Conservation (phyloP, 306 rosid species). For the Mucuna pruriens region DNA sequence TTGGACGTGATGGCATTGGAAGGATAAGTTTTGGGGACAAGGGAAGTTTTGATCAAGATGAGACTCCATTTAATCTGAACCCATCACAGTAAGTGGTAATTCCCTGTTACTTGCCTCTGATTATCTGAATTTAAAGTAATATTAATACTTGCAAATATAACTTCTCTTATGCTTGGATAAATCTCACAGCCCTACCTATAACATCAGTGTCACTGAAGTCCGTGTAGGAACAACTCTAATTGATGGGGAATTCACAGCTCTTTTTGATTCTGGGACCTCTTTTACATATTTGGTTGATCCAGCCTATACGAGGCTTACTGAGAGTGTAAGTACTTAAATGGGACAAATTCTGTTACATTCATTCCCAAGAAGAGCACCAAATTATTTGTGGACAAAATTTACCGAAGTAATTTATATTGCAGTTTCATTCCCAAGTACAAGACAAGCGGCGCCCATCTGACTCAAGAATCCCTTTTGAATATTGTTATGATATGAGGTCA, state of each 20-base stretch:
- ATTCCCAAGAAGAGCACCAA: too few species aligned
- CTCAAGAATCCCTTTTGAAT: conserved; percentile 87
- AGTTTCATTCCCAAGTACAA: conserved; percentile 81
- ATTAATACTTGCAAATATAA: conserved; percentile 27
- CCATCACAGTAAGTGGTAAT: conserved; percentile 83
- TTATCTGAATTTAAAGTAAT: conserved; percentile 31
- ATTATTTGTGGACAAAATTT: conserved; percentile 24
- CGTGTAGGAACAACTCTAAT: conserved; percentile 75
- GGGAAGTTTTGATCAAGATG: conserved; percentile 85
- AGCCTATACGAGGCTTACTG: conserved; percentile 60
- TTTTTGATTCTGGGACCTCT: conserved; percentile 94
- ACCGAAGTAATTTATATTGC: conserved; percentile 38
- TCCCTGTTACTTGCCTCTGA: conserved; percentile 52
- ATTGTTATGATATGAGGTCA: conserved; percentile 92
- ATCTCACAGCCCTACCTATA: conserved; percentile 84
- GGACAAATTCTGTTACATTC: conserved; percentile 26
- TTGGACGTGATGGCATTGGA: conserved; percentile 88
- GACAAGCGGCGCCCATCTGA: conserved; percentile 68
- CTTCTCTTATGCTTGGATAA: conserved; percentile 39
- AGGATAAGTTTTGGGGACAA: conserved; percentile 93
- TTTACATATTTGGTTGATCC: conserved; percentile 90
- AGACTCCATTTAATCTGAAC: conserved; percentile 85
- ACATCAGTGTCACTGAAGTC: conserved; percentile 74
- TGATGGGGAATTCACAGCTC: conserved; percentile 70
- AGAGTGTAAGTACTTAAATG: conserved; percentile 64